Evolutionary conservation across 768 basidiomycete species (phyloP).

Genomic region (Tubosaeta sp.): DNA sequence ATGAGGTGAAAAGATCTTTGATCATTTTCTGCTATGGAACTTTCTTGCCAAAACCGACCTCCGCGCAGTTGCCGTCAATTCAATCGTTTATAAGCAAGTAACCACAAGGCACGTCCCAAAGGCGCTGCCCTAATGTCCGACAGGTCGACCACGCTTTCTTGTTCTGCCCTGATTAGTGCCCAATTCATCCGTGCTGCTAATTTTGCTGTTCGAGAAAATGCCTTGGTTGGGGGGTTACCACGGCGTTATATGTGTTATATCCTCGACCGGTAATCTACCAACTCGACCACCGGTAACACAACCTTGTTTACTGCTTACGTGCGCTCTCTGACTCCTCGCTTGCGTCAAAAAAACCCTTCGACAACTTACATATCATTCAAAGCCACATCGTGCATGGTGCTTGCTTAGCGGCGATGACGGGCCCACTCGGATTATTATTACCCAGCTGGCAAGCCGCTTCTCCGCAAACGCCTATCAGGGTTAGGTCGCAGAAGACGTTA

Average conservation of each 20-base stretch:
- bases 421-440: slow-evolving; percentile 14
- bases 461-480: slow-evolving; percentile 35
- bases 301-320: slow-evolving; percentile 19
- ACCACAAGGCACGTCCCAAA: slow-evolving; percentile 21
- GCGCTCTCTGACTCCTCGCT: slow-evolving; percentile 8
- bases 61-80: slow-evolving; percentile 26
- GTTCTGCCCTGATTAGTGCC: slow-evolving; percentile 10
- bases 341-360: not conserved
- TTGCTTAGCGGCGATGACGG: not conserved
- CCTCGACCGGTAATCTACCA: slow-evolving; percentile 13
- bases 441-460: slow-evolving; percentile 13
- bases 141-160: slow-evolving; percentile 20
- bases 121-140: slow-evolving; percentile 32
- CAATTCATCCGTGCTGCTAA: slow-evolving; percentile 22
- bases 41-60: slow-evolving; percentile 20
- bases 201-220: slow-evolving; percentile 13
- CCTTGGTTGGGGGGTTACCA: slow-evolving; percentile 9
- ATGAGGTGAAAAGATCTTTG: slow-evolving; percentile 31
- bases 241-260: slow-evolving; percentile 4
- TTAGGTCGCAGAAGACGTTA: slow-evolving; percentile 17
- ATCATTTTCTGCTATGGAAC: slow-evolving; percentile 15
- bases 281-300: slow-evolving; percentile 6
- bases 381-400: not conserved
- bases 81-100: slow-evolving; percentile 22
- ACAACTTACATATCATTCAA: not conserved